Conservation (phyloP, 1,284 basidiomycete genomes). For the Trametes polyzona region DNA sequence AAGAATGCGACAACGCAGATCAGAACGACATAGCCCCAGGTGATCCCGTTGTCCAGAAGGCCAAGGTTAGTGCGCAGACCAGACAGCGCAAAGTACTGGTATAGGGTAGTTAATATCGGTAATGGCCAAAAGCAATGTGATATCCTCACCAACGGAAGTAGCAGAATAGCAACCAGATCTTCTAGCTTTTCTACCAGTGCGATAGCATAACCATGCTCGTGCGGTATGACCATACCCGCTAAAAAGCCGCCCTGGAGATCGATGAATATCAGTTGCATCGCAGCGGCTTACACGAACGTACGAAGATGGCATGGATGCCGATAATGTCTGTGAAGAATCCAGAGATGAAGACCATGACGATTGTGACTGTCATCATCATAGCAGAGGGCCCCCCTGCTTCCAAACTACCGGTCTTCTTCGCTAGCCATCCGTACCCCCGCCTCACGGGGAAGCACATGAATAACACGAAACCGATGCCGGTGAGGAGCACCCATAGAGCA, state of each 20-base stretch:
- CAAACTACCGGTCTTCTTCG: constrained; percentile 72
- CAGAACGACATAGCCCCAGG: constrained; percentile 88
- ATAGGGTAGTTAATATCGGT: neutral
- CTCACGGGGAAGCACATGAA: constrained; percentile 69
- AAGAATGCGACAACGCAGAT: constrained; percentile 83
- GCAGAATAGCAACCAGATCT: constrained; percentile 74
- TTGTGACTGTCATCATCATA: constrained; percentile 77
- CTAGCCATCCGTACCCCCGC: constrained; percentile 69
- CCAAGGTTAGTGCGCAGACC: constrained; percentile 87
- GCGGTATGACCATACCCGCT: constrained; percentile 87
- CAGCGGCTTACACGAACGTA: constrained; percentile 35
- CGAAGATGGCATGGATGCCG: constrained; percentile 74
- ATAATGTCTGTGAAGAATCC: constrained; percentile 92
- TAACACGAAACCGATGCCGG: constrained; percentile 57
- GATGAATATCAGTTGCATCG: neutral
- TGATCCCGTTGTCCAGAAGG: constrained; percentile 69
- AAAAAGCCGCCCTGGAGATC: constrained; percentile 72
- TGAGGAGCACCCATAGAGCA: constrained; percentile 67
- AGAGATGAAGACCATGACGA: constrained; percentile 78
- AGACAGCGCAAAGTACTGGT: constrained; percentile 81
- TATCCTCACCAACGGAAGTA: constrained; percentile 84
- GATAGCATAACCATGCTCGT: constrained; percentile 85
- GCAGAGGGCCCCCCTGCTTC: constrained; percentile 76
- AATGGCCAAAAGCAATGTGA: constrained; percentile 14
- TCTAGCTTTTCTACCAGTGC: constrained; percentile 78